A percentile compares a stretch with the other conserved stretches of the same genome.
phyloP scores from a whole-genome alignment of 2,329 filamentous ascomycete species.

The Hypoxylon rubiginosum region DNA sequence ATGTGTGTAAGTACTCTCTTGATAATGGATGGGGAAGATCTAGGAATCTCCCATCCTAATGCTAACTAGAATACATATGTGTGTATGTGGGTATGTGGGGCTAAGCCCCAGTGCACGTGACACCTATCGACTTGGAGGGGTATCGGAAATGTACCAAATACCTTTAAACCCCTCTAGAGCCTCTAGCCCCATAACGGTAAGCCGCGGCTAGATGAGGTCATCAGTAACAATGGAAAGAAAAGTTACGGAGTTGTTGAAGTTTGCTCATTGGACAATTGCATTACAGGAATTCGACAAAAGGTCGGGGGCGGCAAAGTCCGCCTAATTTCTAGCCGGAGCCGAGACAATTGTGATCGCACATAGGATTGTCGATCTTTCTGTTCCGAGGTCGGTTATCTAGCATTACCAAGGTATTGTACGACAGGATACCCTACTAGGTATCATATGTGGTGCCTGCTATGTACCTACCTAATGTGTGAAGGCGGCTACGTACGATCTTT shows the following conservation, averaged over 20 bases:
- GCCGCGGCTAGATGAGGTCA: conserved; percentile 26
- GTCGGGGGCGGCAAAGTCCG: background rate
- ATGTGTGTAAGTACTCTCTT: too few species aligned
- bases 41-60: too few species aligned
- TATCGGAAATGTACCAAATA: background rate
- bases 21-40: too few species aligned
- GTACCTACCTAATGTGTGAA: background rate
- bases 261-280: conserved; percentile 30
- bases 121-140: background rate
- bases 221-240: background rate
- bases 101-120: too few species aligned
- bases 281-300: background rate
- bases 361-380: conserved; percentile 10
- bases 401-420: background rate
- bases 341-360: background rate
- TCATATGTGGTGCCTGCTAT: background rate
- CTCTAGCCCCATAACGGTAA: conserved; percentile 10
- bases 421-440: background rate
- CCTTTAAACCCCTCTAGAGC: too few species aligned
- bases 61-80: too few species aligned
- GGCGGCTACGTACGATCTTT: too few species aligned
- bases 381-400: conserved; percentile 34
- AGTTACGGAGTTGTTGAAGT: background rate
- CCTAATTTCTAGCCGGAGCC: background rate
- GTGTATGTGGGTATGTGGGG: too few species aligned